Conservation (phyloP, 2,329 filamentous ascomycete species). For the Colletotrichum sp. region DNA sequence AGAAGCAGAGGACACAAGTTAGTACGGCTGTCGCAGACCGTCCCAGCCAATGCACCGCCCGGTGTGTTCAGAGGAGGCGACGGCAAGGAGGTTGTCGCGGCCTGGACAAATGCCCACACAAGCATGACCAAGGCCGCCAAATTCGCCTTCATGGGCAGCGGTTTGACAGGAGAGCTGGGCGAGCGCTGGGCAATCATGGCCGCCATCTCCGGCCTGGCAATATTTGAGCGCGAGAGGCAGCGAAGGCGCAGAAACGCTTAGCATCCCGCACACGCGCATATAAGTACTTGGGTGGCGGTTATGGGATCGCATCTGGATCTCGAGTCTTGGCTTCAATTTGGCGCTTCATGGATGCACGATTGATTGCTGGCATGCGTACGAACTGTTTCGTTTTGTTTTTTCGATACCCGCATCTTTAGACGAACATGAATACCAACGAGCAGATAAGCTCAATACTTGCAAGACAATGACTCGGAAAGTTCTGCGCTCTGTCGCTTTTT, state of each 20-base stretch:
- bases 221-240: conserved; percentile 17
- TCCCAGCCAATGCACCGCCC: neutral
- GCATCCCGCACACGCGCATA: neutral
- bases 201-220: conserved; percentile 34
- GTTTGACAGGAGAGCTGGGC: conserved; percentile 41
- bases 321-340: neutral
- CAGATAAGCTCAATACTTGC: neutral
- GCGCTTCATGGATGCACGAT: neutral
- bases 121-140: conserved; percentile 38
- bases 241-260: neutral
- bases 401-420: conserved; percentile 3
- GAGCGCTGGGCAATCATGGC: conserved; percentile 49
- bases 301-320: neutral
- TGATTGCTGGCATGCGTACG: neutral
- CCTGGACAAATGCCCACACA: conserved; percentile 36
- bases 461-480: neutral
- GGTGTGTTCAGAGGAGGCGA: conserved; percentile 29
- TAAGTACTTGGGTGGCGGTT: neutral
- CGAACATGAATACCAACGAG: neutral
- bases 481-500: neutral
- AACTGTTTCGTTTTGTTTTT: conserved; percentile 10
- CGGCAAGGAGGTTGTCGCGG: conserved; percentile 48
- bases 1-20: conserved; percentile 45
- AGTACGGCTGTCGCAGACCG: conserved; percentile 33
- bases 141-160: conserved; percentile 46